Evolutionary conservation across 2,329 filamentous ascomycete genomes (phyloP), one percentile per base, ranked within the genome.

Genomic region (Calonectria hawksworthii): DNA sequence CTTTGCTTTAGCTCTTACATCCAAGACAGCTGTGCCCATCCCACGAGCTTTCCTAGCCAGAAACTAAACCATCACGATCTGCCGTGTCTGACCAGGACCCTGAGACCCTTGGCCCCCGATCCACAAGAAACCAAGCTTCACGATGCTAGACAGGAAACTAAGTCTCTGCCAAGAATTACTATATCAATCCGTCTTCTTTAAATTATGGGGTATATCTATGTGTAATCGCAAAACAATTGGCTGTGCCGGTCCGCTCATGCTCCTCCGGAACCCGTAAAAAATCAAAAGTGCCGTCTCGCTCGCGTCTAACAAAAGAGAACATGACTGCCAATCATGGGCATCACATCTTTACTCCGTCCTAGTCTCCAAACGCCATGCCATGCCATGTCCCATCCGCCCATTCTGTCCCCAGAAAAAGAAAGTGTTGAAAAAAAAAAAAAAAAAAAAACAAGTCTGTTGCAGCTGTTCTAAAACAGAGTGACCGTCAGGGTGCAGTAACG

Each of bases 331-430:
- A 61, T 38, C 10, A 28, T 61, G n/a, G 56, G 11, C 56, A 61
- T 61, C 32, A 61, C 32, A 61, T n/a, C 56, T 61, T 59, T 23
- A 23, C 23, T 47, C 8, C n/a, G 18, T 9, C 59, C 56, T 36
- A 18, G 28, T 59, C 70, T 72, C 51, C 38, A 59, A 72, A 72
- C 70, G 70, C 70, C 70, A 68, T 61, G 70, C 70, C 70, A 68
- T 61, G 51, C 61, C 63, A 56, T 67, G 70, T 72, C 51, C 52
- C 54, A 36, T 44, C 64, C 50, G 30, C 21, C 32, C 54, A 26
- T 38, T 61, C 56, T 38, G 56, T n/a, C 56, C 56, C 44, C n/a
- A 23, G n/a, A 61, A 59, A 36, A 36, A 38, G 21, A 36, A 59
- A 26, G 14, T n/a, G 34, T 30, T 16, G 14, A 23, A 36, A 36